Base-by-base conservation (phyloP, 441 rosid genomes). In the Codiaeum variegatum region DNA sequence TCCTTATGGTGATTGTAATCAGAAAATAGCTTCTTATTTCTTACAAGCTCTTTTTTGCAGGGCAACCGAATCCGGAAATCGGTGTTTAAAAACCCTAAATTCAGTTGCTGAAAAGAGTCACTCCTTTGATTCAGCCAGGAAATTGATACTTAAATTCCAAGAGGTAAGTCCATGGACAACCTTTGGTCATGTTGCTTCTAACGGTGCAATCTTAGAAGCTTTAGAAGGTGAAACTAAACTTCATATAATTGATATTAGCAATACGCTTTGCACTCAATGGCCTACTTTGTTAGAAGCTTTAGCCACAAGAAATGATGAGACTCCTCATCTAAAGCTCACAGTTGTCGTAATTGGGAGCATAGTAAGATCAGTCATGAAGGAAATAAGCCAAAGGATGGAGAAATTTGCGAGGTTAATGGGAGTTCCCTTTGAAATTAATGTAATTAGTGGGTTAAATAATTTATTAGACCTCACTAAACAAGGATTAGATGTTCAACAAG, bases 131-230 rank as follows among this genome's bases (percentile, higher is more conserved):
- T 85, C 90, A 0, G 91, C 95, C 0, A 79, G 92, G 61, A 88
- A 84, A 67, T 71, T 87, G 67, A 88, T 90, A 62, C 88, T 90
- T 5, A 88, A 90, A 69, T 90, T 90, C 76, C 95, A 90, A 62
- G 95, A 90, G 80, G 91, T 87, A 28, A 85, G 95, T 52, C 95
- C 95, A 4, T 90, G 95, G 95, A 88, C 90, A 10, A 88, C 92
- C 71, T 90, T 88, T 19, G 95, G 95, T 36, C 95, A 90, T 34
- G 95, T 90, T 2, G 91, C 95, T 34, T 78, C 92, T 13, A 90
- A 90, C 34, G 92, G 92, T 77, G 91, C 92, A 69, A 84, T 90
- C 29, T 66, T 90, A 72, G 95, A 90, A 70, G 89, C 92, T 70
- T 75, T 90, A 12, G 92, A 88, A 5, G 92, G 95, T 15, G 90